Evolutionary conservation across 768 basidiomycete genomes (phyloP), one percentile per base, ranked within the genome.

Genomic region (Hygrophorus pudorinus): DNA sequence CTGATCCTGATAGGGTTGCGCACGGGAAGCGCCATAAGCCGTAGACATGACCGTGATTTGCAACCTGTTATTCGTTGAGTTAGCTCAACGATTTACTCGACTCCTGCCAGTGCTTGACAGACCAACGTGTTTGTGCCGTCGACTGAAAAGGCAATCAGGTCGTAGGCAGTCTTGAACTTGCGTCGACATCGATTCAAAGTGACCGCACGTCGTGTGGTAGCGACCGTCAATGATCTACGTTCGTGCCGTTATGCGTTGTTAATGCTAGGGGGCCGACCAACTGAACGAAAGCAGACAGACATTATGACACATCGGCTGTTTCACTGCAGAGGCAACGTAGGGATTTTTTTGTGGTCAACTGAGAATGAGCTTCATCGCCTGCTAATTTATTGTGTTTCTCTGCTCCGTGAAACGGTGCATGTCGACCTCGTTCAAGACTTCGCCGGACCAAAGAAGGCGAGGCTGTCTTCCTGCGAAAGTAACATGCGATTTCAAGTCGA

Each of bases 101-200:
- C 12, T 38, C 24, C 30, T n/a, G n/a, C n/a, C 12, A 44, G 53
- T 53, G 32, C 4, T 21, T 41, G 63, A 48, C 52, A 56, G 51
- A 80, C 81, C 76, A 42, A 68, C 59, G 40, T 82, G 81, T 13
- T 59, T 53, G 50, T 87, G 84, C 48, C 79, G 67, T 55, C 65
- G 59, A 57, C 85, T 86, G 60, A 87, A 87, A 50, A 85, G 59
- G 60, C 85, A 87, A 51, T 79, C 74, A 3, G 65, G 56, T 48
- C 66, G 65, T 37, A 76, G 58, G 52, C 85, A 87, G 56, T 87
- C 85, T 53, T 82, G 75, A 38, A 72, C 60, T 44, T 68, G 73
- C 14, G 83, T 83, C 35, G 79, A 74, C 76, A 87, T 81, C 42
- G 76, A 72, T 47, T 76, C 64, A 59, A 87, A 86, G 59, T 86